Base-by-base conservation (phyloP, 2,329 filamentous ascomycete genomes). In the Nemania diffusa region DNA sequence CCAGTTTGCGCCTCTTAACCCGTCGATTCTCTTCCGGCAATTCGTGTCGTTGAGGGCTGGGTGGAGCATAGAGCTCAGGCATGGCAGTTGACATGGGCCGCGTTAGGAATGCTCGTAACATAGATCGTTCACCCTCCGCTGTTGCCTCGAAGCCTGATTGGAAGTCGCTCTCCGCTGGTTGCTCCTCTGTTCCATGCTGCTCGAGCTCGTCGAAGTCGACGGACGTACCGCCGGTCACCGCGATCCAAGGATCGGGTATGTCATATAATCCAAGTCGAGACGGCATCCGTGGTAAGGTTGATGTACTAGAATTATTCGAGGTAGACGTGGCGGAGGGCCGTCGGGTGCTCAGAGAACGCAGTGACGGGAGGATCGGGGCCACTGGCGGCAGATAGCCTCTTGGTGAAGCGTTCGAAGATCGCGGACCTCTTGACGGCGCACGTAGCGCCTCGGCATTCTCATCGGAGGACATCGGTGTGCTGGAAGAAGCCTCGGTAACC, bases 1-100 rank as follows among this genome's bases (percentile, higher is more conserved):
- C 91, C 42, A 93, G 78, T 77, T 92, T 93, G 69, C 91, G 86
- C 52, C 91, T 87, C 78, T 94, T 94, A 56, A 81, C 81, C 64
- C 87, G 83, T 62, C 88, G 85, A 71, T 71, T 75, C 17, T 78
- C 77, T 53, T 78, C 76, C 3, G 55, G 65, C 9, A 71, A 62
- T 57, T 77, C 76, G 34, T 75, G 72, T 22, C 69, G 61, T 50
- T 70, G 72, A 27, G 72, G 65, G 24, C 71, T 69, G 17, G 71
- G 70, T 11, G 75, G 73, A 20, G 73, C 71, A 51, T 77, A 74
- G 22, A 75, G 66, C 5, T 77, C 72, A 4, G 74, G 72, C 40
- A 75, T 71, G 3, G 69, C 42, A 58, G 71, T 67, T 27, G 63
- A 57, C 9, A 71, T 52, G 32, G 68, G 55, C 26, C 72, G 68